Conservation (phyloP, 2,329 filamentous ascomycete genomes). For the Arthroderma uncinatum region DNA sequence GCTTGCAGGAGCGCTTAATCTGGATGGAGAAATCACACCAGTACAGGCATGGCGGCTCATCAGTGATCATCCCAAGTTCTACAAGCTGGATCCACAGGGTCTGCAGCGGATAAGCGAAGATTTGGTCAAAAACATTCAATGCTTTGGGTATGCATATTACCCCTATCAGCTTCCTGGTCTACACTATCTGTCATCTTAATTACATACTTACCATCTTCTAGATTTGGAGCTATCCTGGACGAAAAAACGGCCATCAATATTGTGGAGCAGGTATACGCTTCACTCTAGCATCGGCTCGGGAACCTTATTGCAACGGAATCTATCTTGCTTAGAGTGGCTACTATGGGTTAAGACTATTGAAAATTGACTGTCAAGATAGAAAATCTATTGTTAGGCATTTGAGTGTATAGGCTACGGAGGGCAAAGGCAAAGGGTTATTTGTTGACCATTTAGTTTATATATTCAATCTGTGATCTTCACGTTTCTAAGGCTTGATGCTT, state of each 20-base stretch:
- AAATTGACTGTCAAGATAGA: no score
- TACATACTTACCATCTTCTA: conserved; percentile 4
- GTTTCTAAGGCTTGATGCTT: no score
- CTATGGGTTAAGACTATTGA: background rate
- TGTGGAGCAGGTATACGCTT: conserved; percentile 10
- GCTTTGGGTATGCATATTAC: conserved; percentile 27
- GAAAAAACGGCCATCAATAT: conserved; percentile 16
- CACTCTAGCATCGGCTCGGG: conserved; percentile 14
- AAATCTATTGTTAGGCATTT: no score
- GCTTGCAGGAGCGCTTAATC: conserved; percentile 17
- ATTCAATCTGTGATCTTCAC: no score
- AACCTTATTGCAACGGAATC: no score
- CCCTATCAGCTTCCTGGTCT: background rate
- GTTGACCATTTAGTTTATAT: no score
- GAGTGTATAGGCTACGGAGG: no score
- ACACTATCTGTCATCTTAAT: background rate
- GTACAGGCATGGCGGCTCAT: conserved; percentile 32
- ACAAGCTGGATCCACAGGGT: conserved; percentile 20
- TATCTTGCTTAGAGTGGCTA: conserved; percentile 11
- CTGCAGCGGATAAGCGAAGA: conserved; percentile 21
- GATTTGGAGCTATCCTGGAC: conserved; percentile 21
- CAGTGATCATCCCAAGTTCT: conserved; percentile 25
- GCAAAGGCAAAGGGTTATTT: no score
- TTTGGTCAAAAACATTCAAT: conserved; percentile 26
- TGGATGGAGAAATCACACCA: conserved; percentile 30